Evolutionary conservation across 176 grass and related monocot species (phyloP).

Genomic region (Chrysopogon serrulatus): DNA sequence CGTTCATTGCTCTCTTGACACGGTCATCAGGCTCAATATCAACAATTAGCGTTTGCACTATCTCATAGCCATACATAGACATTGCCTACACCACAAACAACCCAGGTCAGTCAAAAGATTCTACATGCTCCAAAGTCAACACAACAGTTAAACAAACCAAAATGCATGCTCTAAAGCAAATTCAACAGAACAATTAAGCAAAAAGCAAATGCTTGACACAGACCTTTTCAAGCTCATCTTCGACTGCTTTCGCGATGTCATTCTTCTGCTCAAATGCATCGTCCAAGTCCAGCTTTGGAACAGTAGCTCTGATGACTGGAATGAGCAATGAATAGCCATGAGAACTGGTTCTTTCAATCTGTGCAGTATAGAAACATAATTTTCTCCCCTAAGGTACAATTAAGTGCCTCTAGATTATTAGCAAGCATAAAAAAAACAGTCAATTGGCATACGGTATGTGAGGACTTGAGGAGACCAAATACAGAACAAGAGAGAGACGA

Average conservation of each 20-base stretch:
- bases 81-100: conserved; percentile 43
- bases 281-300: conserved; percentile 57
- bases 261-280: conserved; percentile 64
- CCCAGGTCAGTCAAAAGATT: conserved; percentile 10
- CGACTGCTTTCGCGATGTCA: conserved; percentile 62
- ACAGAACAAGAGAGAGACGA: not conserved
- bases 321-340: not conserved
- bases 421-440: not conserved
- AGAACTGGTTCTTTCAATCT: not conserved
- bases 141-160: not conserved
- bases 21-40: conserved; percentile 62
- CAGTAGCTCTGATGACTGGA: conserved; percentile 63
- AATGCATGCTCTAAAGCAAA: not conserved
- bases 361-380: not conserved
- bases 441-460: not conserved
- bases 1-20: conserved; percentile 69
- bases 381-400: not conserved
- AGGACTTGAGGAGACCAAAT: not conserved
- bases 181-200: not conserved
- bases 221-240: conserved; percentile 75
- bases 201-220: not conserved
- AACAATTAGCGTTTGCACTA: conserved; percentile 57
- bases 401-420: not conserved
- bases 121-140: not conserved
- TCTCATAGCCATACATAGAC: conserved; percentile 65